phyloP scores from a whole-genome alignment of 1,284 basidiomycete genomes.

The Flammula alnicola region DNA sequence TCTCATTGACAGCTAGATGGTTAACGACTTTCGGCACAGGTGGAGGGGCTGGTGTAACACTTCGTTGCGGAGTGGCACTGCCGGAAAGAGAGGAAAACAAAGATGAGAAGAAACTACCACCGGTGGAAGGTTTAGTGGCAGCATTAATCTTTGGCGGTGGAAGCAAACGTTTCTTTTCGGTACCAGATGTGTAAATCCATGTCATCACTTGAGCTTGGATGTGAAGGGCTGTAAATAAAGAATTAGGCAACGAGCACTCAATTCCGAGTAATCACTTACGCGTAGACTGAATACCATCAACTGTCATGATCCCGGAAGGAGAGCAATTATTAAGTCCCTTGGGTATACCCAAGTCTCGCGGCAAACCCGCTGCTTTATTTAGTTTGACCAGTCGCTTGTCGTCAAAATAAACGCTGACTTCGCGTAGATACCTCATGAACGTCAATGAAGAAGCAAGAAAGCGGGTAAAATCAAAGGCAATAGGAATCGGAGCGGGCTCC shows the following conservation, averaged over 20 bases:
- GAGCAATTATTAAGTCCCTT: constrained; percentile 54
- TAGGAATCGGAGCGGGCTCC: constrained; percentile 83
- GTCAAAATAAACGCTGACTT: constrained; percentile 83
- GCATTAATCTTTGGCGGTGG: constrained; percentile 29
- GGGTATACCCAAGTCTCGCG: constrained; percentile 63
- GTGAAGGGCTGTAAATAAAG: constrained; percentile 57
- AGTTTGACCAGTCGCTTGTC: constrained; percentile 78
- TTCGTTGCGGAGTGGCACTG: constrained; percentile 44
- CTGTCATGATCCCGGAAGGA: constrained; percentile 64
- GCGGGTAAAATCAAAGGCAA: constrained; percentile 84
- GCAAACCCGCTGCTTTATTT: constrained; percentile 67
- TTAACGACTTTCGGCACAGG: constrained; percentile 50
- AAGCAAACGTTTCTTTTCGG: constrained; percentile 57
- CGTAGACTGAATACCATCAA: constrained; percentile 67
- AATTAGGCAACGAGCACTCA: constrained; percentile 6
- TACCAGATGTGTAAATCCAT: constrained; percentile 78
- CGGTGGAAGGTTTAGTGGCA: constrained; percentile 39
- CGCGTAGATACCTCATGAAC: constrained; percentile 86
- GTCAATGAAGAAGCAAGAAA: constrained; percentile 94
- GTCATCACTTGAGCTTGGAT: constrained; percentile 87
- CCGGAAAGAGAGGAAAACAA: constrained; percentile 70
- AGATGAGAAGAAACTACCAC: constrained; percentile 77
- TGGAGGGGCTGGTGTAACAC: constrained; percentile 44
- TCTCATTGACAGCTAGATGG: constrained; percentile 59
- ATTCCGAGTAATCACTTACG: constrained; percentile 46